Evolutionary conservation across 73 alveolate genomes (phyloP).

Genomic region (Paramecium tetraurelia): DNA sequence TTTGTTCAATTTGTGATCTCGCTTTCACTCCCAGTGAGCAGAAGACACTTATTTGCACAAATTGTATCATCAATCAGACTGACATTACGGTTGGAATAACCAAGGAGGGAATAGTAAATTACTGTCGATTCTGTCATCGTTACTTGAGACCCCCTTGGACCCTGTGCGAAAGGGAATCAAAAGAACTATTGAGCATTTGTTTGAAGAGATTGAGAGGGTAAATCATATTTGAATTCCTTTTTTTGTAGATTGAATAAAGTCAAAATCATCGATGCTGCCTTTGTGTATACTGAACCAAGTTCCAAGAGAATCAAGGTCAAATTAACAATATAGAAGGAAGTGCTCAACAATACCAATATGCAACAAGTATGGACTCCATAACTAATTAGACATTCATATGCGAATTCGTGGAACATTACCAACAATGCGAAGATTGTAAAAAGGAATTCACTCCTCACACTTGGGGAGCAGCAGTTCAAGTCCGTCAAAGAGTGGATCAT

Average conservation of each 20-base stretch:
- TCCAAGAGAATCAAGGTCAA: conserved; percentile 91
- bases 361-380: conserved; percentile 22
- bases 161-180: conserved; percentile 84
- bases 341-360: conserved; percentile 77
- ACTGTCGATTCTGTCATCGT: conserved; percentile 67
- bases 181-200: conserved; percentile 88
- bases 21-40: conserved; percentile 54
- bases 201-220: conserved; percentile 70
- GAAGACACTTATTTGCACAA: conserved; percentile 43
- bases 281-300: conserved; percentile 97
- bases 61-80: conserved; percentile 42
- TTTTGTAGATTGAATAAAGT: conserved; percentile 18
- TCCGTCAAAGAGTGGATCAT: conserved; percentile 92
- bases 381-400: conserved; percentile 71
- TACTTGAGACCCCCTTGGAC: conserved; percentile 94
- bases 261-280: conserved; percentile 90
- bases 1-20: conserved; percentile 57
- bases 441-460: conserved; percentile 97
- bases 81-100: conserved; percentile 60
- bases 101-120: conserved; percentile 57
- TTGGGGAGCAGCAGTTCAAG: conserved; percentile 92
- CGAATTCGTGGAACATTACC: conserved; percentile 89
- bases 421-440: conserved; percentile 96
- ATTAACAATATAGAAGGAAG: conserved; percentile 92
- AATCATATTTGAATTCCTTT: background rate